These are phyloP conservation scores for Hymenoscyphus salicellus DNA, from an alignment of 2,329 filamentous ascomycete species.

Conservation along the genomic window DNA sequence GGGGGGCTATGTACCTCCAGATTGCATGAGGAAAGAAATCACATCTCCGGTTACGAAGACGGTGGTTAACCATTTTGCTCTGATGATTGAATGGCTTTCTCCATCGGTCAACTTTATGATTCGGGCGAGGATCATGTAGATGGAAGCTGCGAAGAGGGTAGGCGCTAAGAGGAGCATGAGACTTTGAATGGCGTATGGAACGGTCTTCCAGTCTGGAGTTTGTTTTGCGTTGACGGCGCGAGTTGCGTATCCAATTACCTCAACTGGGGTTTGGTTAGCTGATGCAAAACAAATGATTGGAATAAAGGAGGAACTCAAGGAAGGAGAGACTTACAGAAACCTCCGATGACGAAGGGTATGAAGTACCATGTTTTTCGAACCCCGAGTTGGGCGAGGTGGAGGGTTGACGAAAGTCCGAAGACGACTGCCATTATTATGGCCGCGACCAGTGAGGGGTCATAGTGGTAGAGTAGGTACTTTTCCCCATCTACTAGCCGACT, in stretches of 20 bases:
- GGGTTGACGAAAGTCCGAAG: constrained; percentile 39
- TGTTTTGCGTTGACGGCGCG: constrained; percentile 28
- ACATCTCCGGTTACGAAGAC: constrained; percentile 48
- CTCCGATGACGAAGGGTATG: constrained; percentile 51
- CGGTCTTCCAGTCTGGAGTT: constrained; percentile 27
- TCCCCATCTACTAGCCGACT: constrained; percentile 4
- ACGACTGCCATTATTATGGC: constrained; percentile 43
- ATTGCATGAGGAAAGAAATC: constrained; percentile 45
- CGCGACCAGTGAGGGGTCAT: constrained; percentile 45
- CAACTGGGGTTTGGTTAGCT: constrained; percentile 32
- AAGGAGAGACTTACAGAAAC: constrained; percentile 41
- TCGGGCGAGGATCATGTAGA: constrained; percentile 43
- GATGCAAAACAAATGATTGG: too few species aligned
- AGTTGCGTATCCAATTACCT: constrained; percentile 39
- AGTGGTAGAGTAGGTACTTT: constrained; percentile 43
- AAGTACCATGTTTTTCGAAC: constrained; percentile 48
- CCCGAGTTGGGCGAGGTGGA: constrained; percentile 41
- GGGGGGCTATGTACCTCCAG: constrained; percentile 17
- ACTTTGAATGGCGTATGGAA: constrained; percentile 38
- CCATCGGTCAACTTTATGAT: constrained; percentile 40
- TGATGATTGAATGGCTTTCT: constrained; percentile 41
- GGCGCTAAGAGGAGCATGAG: constrained; percentile 40
- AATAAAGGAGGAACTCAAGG: too few species aligned
- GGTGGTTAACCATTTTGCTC: constrained; percentile 43
- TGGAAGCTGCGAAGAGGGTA: constrained; percentile 40